These are phyloP conservation scores for Aspergillus jensenii DNA, from an alignment of 2,329 filamentous ascomycete genomes.

Conservation along the genomic window DNA sequence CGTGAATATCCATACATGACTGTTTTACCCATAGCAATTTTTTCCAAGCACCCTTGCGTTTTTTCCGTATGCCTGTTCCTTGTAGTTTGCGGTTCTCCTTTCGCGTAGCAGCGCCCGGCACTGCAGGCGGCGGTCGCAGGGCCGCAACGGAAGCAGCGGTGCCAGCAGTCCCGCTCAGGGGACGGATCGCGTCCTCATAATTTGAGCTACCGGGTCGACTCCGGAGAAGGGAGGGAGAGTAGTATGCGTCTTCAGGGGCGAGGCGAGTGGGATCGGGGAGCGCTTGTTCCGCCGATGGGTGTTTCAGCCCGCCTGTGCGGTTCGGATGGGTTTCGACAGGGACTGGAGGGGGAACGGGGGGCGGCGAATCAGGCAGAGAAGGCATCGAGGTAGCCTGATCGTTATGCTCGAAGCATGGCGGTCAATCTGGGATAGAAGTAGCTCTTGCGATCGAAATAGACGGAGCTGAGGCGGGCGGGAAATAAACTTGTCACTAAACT, in stretches of 20 bases:
- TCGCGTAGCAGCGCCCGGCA: conserved; percentile 35
- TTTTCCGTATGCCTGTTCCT: conserved; percentile 64
- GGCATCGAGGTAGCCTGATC: conserved; percentile 31
- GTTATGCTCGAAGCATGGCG: conserved; percentile 32
- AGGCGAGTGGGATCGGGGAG: conserved; percentile 66
- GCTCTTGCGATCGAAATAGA: neutral
- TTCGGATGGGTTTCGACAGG: conserved; percentile 49
- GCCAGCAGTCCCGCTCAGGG: conserved; percentile 42
- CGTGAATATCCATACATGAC: conserved; percentile 63
- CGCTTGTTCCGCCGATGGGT: conserved; percentile 32
- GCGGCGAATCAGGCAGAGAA: conserved; percentile 33
- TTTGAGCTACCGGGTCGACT: conserved; percentile 40
- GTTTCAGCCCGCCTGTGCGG: conserved; percentile 37
- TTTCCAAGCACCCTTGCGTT: conserved; percentile 78
- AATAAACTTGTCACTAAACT: conserved; percentile 1
- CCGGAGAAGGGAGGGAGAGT: conserved; percentile 61
- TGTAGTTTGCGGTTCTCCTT: conserved; percentile 52
- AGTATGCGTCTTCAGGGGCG: conserved; percentile 81
- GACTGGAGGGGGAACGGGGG: conserved; percentile 43
- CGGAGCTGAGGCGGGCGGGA: neutral
- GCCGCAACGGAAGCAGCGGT: conserved; percentile 42
- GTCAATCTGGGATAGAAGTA: neutral
- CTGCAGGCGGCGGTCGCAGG: conserved; percentile 41
- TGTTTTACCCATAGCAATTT: conserved; percentile 98
- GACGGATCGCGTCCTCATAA: conserved; percentile 36